Evolutionary conservation across 1,284 basidiomycete species (phyloP), one percentile per base, ranked within the genome.

Genomic region (Ustilago sp.): DNA sequence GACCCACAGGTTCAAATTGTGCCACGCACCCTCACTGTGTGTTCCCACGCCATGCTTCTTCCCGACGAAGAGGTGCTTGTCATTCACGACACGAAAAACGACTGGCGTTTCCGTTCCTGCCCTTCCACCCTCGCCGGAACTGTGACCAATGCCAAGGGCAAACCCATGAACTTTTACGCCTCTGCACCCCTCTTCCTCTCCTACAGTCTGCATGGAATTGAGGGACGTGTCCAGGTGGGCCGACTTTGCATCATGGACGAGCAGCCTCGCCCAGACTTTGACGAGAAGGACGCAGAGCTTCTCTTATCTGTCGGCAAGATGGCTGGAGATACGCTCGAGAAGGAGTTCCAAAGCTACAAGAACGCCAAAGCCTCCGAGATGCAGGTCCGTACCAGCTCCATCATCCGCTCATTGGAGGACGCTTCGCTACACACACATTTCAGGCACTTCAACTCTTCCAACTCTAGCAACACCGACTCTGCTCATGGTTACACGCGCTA

Each of bases 41-140:
- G 79, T 48, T 71, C 67, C 0, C 80, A 82, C 52, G 80, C 79
- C 36, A 79, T 82, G 79, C 79, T 82, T 1, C 52, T 78, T 12
- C 47, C 66, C 28, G 74, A 69, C n/a, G 68, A 74, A 32, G 66
- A 74, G 62, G 66, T 80, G 31, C 60, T 82, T 4, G 74, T 77
- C 54, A 53, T 82, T n/a, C 43, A 31, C 38, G 61, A 80, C 55
- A 63, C 78, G 8, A 39, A 63, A 0, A 60, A 74, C 11, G 80
- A 82, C 35, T 82, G 80, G 79, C 65, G 79, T 28, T 80, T 80
- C 65, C 54, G 58, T 13, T 47, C 62, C 1, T 68, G 69, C 23
- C 77, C 77, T 32, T 71, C 68, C 9, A 69, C 72, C 23, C 59
- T 71, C 13, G 54, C 61, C 0, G 73, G 66, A 50, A 69, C 64